Percentiles rank a stretch among this genome's conserved stretches.
These are phyloP conservation scores for Phytophthora vignae DNA, from an alignment of 352 stramenopile species.

Conservation along the genomic window DNA sequence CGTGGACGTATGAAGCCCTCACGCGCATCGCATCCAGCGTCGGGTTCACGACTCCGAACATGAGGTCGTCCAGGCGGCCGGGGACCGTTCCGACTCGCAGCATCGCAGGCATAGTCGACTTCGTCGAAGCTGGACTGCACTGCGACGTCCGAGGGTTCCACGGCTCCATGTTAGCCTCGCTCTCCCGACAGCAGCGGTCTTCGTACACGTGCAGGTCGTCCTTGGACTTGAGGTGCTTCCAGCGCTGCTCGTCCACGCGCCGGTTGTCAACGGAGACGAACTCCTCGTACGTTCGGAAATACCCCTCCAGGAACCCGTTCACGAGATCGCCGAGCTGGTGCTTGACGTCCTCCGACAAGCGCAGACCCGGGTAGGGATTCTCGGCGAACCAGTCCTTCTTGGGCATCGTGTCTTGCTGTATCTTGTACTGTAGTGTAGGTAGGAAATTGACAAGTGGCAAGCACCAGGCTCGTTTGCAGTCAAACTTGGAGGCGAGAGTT, in stretches of 20 bases:
- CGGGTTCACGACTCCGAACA: constrained; percentile 42
- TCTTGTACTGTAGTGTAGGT: not conserved
- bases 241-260: constrained; percentile 44
- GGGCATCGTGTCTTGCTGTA: constrained; percentile 19
- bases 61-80: constrained; percentile 41
- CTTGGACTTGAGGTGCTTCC: constrained; percentile 53
- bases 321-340: constrained; percentile 40
- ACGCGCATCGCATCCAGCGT: constrained; percentile 39
- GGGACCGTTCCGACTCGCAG: constrained; percentile 29
- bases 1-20: constrained; percentile 44
- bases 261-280: constrained; percentile 37
- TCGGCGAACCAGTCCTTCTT: constrained; percentile 29
- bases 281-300: constrained; percentile 51
- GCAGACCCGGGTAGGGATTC: constrained; percentile 42
- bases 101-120: constrained; percentile 20
- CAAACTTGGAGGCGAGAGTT: not conserved
- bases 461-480: not conserved
- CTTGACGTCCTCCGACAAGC: constrained; percentile 30
- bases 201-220: constrained; percentile 53
- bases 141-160: not conserved
- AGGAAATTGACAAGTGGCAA: not conserved
- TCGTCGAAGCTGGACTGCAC: not conserved
- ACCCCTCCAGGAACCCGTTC: constrained; percentile 35
- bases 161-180: not conserved
- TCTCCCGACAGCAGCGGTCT: constrained; percentile 18